Evolutionary conservation across 1,284 basidiomycete genomes (phyloP).

Genomic region (Ustilago loliicola): DNA sequence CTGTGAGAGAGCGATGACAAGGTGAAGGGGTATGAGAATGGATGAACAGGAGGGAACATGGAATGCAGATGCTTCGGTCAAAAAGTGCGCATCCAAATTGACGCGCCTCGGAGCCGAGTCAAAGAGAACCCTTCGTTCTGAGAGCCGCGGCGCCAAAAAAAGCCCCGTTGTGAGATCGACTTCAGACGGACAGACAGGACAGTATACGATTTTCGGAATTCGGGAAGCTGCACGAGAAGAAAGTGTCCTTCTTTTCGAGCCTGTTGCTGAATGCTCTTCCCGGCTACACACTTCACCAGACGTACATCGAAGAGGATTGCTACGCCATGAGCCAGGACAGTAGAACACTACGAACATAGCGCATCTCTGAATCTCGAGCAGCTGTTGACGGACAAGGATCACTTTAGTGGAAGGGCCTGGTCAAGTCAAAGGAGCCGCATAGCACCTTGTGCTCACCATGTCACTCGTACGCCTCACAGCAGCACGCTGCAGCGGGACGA

Average conservation of each 20-base stretch:
- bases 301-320: not conserved
- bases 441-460: slow-evolving; percentile 9
- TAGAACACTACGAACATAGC: not conserved
- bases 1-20: not conserved
- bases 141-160: not conserved
- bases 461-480: slow-evolving; percentile 12
- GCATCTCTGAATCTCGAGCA: not conserved
- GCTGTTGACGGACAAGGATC: not conserved
- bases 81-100: slow-evolving; percentile 22
- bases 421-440: not conserved
- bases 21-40: not conserved
- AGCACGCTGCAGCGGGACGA: not conserved
- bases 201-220: not conserved
- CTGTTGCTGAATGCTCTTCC: not conserved
- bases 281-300: not conserved
- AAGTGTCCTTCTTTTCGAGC: not conserved
- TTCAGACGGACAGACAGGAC: not conserved
- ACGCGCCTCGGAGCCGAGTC: slow-evolving; percentile 38
- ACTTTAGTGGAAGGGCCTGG: not conserved
- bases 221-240: slow-evolving; percentile 2
- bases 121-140: not conserved
- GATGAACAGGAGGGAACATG: not conserved
- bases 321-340: not conserved
- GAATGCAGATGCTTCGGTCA: slow-evolving; percentile 1
- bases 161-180: not conserved